Conservation (phyloP, 108 stramenopile species). For the Cyclotella distinguenda region DNA sequence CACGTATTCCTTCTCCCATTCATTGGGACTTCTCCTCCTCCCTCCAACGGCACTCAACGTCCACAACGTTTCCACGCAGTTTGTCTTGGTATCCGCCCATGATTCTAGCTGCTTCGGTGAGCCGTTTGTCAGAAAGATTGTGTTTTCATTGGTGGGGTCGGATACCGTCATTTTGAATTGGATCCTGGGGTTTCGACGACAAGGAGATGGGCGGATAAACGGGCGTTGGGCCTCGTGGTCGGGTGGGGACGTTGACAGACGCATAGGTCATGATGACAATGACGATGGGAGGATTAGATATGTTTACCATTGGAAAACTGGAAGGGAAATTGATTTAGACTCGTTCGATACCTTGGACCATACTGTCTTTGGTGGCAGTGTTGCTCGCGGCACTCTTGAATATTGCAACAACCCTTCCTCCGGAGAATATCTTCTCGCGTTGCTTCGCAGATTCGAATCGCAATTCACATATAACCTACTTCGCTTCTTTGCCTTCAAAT, state of each 20-base stretch:
- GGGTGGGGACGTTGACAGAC: background rate
- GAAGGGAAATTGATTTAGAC: slow-evolving; percentile 40
- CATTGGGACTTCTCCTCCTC: slow-evolving; percentile 61
- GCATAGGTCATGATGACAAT: background rate
- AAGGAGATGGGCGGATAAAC: background rate
- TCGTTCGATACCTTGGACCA: slow-evolving; percentile 52
- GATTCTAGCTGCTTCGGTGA: slow-evolving; percentile 78
- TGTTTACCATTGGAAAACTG: slow-evolving; percentile 39
- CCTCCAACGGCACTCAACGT: slow-evolving; percentile 37
- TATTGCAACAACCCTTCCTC: slow-evolving; percentile 3
- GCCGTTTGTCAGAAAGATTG: slow-evolving; percentile 61
- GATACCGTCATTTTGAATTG: slow-evolving; percentile 79
- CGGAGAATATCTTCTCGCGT: background rate
- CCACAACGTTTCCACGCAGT: slow-evolving; percentile 59
- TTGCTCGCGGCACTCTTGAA: background rate
- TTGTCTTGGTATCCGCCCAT: slow-evolving; percentile 49
- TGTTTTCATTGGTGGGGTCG: slow-evolving; percentile 49
- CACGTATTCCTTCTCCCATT: slow-evolving; percentile 62
- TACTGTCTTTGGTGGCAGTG: slow-evolving; percentile 30
- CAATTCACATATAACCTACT: slow-evolving; percentile 43
- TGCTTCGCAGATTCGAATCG: slow-evolving; percentile 14
- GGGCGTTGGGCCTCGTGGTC: no score
- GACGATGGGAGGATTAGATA: slow-evolving; percentile 11
- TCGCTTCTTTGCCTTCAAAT: slow-evolving; percentile 53
- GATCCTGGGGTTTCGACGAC: slow-evolving; percentile 47